A percentile compares a stretch with the other conserved stretches of the same genome.
These are phyloP conservation scores for Drosera spatulata DNA, from an alignment of 179 eudicot species.

Conservation along the genomic window DNA sequence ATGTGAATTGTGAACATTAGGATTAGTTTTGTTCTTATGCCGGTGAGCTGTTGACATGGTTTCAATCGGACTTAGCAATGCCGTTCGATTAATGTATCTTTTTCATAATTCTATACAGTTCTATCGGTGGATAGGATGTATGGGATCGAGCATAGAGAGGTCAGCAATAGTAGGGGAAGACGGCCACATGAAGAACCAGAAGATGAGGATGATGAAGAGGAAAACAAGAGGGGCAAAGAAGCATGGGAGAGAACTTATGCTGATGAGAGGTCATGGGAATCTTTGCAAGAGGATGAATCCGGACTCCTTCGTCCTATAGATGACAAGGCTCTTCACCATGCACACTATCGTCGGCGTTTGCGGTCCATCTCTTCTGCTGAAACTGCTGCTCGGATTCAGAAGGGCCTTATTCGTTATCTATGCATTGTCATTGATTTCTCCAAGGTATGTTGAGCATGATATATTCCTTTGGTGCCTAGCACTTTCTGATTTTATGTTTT, in stretches of 20 bases:
- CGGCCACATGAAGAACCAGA: constrained; percentile 28
- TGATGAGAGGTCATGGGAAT: constrained; percentile 88
- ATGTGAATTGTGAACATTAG: no score
- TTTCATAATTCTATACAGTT: not conserved
- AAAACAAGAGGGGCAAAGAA: constrained; percentile 35
- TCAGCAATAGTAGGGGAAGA: constrained; percentile 40
- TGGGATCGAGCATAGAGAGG: constrained; percentile 29
- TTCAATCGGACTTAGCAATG: no score
- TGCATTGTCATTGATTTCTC: constrained; percentile 76
- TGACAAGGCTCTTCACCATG: constrained; percentile 53
- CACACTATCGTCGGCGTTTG: constrained; percentile 74
- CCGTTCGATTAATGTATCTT: no score
- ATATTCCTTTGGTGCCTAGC: not conserved
- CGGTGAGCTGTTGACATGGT: no score
- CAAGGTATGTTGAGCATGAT: constrained; percentile 31
- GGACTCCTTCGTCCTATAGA: constrained; percentile 80
- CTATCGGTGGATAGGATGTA: constrained; percentile 7
- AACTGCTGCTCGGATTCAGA: constrained; percentile 62
- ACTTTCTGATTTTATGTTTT: not conserved
- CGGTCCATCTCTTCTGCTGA: constrained; percentile 44
- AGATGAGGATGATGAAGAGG: constrained; percentile 70
- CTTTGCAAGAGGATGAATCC: constrained; percentile 85
- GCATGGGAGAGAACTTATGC: constrained; percentile 90
- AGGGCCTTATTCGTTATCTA: constrained; percentile 82
- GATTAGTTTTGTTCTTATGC: no score